Conservation (phyloP, 2,329 filamentous ascomycete species). For the Neoascochyta sp. region DNA sequence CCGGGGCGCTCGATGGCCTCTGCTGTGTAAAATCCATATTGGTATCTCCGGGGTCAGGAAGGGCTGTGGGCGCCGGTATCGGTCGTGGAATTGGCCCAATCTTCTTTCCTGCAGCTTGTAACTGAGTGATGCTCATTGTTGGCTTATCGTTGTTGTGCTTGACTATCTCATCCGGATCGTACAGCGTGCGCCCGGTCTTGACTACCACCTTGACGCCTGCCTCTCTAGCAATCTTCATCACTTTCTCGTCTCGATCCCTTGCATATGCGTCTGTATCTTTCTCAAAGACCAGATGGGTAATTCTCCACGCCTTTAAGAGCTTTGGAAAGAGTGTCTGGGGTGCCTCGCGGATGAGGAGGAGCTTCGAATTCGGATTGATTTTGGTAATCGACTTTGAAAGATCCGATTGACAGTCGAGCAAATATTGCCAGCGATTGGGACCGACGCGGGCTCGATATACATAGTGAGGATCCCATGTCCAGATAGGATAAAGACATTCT, state of each 20-base stretch:
- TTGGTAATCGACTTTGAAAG: constrained; percentile 64
- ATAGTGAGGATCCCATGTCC: constrained; percentile 79
- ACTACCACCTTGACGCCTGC: constrained; percentile 67
- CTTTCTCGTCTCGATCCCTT: constrained; percentile 58
- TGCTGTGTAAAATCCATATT: constrained; percentile 58
- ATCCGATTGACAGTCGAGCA: constrained; percentile 69
- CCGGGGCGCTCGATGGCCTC: constrained; percentile 49
- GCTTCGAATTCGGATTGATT: constrained; percentile 66
- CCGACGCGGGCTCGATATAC: constrained; percentile 69
- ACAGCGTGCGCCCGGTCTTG: constrained; percentile 64
- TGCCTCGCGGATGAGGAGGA: constrained; percentile 68
- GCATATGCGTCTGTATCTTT: constrained; percentile 74
- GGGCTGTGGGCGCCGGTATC: constrained; percentile 54
- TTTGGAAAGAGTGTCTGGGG: constrained; percentile 69
- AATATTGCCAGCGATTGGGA: constrained; percentile 69
- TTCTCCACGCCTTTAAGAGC: constrained; percentile 68
- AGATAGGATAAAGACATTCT: constrained; percentile 67
- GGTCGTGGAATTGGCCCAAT: constrained; percentile 61
- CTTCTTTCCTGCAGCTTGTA: constrained; percentile 58
- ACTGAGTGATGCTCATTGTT: constrained; percentile 69
- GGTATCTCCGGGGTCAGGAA: constrained; percentile 65
- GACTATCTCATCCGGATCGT: constrained; percentile 69
- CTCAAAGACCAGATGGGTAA: constrained; percentile 75
- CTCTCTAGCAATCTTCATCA: constrained; percentile 57
- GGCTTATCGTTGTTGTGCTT: constrained; percentile 63